Percentiles rank a stretch among this genome's conserved stretches.
Conservation (phyloP, 2,329 filamentous ascomycete species). For the Fusarium oxysporum region DNA sequence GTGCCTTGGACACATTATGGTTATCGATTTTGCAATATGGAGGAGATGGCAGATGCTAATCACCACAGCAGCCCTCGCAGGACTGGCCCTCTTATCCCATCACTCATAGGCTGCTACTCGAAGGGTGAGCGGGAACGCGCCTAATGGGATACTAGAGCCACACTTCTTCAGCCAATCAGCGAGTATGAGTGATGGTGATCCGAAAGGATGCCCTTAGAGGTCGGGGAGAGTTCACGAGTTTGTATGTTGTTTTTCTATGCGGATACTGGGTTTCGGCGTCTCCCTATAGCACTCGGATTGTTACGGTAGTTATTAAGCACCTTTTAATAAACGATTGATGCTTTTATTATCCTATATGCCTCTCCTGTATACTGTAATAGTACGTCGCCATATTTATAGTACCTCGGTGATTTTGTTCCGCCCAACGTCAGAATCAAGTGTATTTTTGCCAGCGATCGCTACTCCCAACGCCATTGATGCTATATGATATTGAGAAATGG, state of each 20-base stretch:
- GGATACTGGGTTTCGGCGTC: constrained; percentile 28
- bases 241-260: constrained; percentile 43
- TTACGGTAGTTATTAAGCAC: constrained; percentile 35
- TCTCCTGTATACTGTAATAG: neutral
- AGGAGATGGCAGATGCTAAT: constrained; percentile 50
- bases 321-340: constrained; percentile 41
- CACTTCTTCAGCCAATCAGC: constrained; percentile 38
- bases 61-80: constrained; percentile 26
- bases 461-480: constrained; percentile 24
- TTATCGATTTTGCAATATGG: constrained; percentile 70
- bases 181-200: constrained; percentile 36
- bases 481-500: constrained; percentile 3
- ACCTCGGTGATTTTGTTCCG: neutral
- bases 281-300: constrained; percentile 25
- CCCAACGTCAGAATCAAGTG: neutral
- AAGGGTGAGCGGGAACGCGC: constrained; percentile 14
- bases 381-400: neutral
- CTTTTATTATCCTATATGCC: constrained; percentile 25
- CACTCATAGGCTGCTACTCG: constrained; percentile 34
- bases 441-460: neutral
- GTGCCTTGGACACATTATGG: constrained; percentile 72
- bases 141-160: constrained; percentile 30
- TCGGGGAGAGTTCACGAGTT: constrained; percentile 33
- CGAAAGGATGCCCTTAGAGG: constrained; percentile 28
- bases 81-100: constrained; percentile 42